Conservation (phyloP, 352 stramenopile genomes). For the Blastocystis sp. region DNA sequence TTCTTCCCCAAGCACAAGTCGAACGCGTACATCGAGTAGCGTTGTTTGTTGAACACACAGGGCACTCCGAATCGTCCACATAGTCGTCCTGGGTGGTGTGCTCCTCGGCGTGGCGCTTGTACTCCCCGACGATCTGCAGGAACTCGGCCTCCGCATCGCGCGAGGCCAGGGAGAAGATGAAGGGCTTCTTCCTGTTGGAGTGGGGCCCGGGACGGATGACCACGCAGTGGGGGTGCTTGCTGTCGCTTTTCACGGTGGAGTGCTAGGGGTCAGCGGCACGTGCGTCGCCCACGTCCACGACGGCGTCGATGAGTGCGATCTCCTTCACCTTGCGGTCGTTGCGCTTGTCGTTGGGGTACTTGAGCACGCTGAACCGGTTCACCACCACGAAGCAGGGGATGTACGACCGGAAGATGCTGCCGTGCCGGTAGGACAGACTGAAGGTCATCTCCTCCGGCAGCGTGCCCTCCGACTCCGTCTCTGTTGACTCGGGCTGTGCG, state of each 20-base stretch:
- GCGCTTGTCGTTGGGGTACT: constrained; percentile 28
- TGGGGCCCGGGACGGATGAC: neutral
- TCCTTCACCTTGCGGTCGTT: neutral
- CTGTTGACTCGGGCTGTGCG: too few species aligned
- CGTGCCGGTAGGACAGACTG: neutral
- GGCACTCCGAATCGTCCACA: neutral
- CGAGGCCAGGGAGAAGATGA: constrained; percentile 5
- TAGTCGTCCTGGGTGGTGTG: neutral
- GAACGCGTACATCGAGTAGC: constrained; percentile 82
- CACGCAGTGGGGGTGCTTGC: constrained; percentile 31
- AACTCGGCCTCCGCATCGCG: neutral
- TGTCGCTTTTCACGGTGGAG: constrained; percentile 27
- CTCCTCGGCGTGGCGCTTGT: neutral
- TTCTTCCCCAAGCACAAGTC: constrained; percentile 97
- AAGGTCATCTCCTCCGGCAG: neutral
- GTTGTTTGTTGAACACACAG: constrained; percentile 2
- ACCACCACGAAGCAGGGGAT: neutral
- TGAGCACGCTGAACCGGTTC: neutral
- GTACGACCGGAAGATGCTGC: constrained; percentile 2
- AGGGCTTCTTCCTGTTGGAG: neutral
- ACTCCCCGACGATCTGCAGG: constrained; percentile 7
- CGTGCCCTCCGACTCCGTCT: too few species aligned
- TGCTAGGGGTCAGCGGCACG: neutral
- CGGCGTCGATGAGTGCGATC: neutral
- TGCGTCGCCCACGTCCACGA: neutral